Evolutionary conservation across 176 grass and related monocot genomes (phyloP), one percentile per base, ranked within the genome.

Genomic region (Musa acuminata): DNA sequence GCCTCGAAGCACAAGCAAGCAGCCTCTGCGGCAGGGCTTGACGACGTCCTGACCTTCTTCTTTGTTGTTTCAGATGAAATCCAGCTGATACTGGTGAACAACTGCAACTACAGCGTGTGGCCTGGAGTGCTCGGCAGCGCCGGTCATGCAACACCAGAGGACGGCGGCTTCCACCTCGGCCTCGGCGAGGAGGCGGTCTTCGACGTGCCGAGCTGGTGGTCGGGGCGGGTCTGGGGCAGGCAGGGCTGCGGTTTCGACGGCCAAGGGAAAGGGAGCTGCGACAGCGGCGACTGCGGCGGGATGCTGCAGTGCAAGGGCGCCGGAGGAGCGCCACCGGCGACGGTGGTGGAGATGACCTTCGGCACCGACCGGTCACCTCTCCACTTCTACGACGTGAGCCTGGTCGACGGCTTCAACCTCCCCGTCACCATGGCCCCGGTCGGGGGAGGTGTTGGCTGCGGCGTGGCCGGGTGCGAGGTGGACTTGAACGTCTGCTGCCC

Each of bases 21-120:
- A 35, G 29, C 4, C 4, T 0, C 35, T 6, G 0, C 35, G 35
- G 35, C 35, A 43, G 14, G 22, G 16, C 0, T 5, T 54, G 17
- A 51, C n/a, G 2, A 14, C 74, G 2, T 20, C 2, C 67, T 53
- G 50, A 2, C 67, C 65, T 52, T 51, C 13, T 17, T 72, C 55
- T 48, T 52, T 77, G 70, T 53, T 1, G 80, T 43, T 16, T 62
- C 55, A 85, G 78, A 26, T 1, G 81, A 77, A 80, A 70, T 93
- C 69, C 94, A 97, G 78, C 84, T 97, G 13, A 97, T 97, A 22
- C 0, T 97, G 51, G 94, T 97, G 71, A 97, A 97, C 90, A 97
- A 97, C 87, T 97, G 94, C 83, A 78, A 75, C 8, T 79, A 93
- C 53, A 86, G 85, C 6, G 80, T 97, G 66, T 97, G 94, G 94